phyloP scores from a whole-genome alignment of 768 basidiomycete genomes.

The Galerina sulciceps region DNA sequence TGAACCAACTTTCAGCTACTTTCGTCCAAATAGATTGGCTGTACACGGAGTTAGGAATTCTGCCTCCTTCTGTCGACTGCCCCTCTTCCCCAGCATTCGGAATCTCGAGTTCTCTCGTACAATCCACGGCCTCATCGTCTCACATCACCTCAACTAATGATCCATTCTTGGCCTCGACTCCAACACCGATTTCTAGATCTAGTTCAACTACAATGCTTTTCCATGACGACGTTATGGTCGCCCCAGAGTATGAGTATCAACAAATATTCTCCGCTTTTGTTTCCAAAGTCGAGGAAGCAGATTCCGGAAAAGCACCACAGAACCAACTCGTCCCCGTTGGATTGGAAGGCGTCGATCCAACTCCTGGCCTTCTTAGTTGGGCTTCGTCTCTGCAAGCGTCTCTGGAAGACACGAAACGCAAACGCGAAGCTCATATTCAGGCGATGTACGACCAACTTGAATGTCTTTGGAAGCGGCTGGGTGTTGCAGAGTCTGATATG shows the following conservation, averaged over 20 bases:
- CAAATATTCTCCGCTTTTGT: constrained; percentile 68
- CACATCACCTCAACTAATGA: constrained; percentile 41
- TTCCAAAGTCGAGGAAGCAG: constrained; percentile 60
- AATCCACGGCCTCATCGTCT: constrained; percentile 37
- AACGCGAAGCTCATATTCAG: constrained; percentile 86
- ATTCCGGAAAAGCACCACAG: constrained; percentile 48
- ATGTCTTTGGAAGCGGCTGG: constrained; percentile 86
- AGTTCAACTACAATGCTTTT: constrained; percentile 41
- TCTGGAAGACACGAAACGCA: constrained; percentile 74
- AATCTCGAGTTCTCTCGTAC: constrained; percentile 32
- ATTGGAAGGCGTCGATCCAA: constrained; percentile 81
- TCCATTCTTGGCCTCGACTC: constrained; percentile 55
- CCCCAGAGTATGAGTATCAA: constrained; percentile 52
- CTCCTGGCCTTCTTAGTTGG: constrained; percentile 74
- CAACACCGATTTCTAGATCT: constrained; percentile 51
- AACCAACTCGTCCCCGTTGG: constrained; percentile 48
- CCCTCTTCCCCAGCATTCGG: constrained; percentile 29
- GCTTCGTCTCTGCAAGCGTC: constrained; percentile 58
- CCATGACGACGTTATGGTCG: constrained; percentile 31
- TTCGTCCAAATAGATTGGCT: constrained; percentile 84
- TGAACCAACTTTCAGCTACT: constrained; percentile 61
- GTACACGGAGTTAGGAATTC: constrained; percentile 79
- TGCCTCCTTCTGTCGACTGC: constrained; percentile 60
- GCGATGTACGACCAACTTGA: constrained; percentile 94
- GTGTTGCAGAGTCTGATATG: constrained; percentile 78